A percentile compares a stretch with the other conserved stretches of the same genome.
Conservation (phyloP, 164 flowering plant species). For the Annona cherimola region DNA sequence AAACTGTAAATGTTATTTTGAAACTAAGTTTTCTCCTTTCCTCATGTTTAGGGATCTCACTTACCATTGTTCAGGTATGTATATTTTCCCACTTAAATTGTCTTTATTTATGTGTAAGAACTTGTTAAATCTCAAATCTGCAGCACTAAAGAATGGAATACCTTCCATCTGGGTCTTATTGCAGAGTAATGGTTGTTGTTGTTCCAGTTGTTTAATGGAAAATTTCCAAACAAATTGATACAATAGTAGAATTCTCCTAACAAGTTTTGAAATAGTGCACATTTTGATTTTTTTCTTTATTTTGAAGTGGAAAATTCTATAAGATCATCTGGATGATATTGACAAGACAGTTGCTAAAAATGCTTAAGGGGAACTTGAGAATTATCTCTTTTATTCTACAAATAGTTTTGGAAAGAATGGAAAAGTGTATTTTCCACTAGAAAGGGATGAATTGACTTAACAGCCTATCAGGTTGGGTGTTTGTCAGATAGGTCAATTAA, state of each 20-base stretch:
- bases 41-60: constrained; percentile 22
- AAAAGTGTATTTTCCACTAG: background rate
- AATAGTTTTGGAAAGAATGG: background rate
- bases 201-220: background rate
- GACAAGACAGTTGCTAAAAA: constrained; percentile 49
- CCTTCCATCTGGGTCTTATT: background rate
- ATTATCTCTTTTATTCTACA: background rate
- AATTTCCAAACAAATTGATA: background rate
- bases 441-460: background rate
- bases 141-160: background rate
- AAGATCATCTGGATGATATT: constrained; percentile 30
- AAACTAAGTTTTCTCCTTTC: background rate
- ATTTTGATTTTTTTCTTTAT: background rate
- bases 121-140: background rate
- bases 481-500: too few species aligned
- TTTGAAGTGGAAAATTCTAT: constrained; percentile 30
- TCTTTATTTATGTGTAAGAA: too few species aligned
- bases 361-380: constrained; percentile 20
- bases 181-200: background rate
- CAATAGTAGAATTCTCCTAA: background rate
- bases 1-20: too few species aligned
- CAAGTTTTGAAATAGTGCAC: background rate
- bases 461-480: background rate
- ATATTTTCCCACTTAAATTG: background rate
- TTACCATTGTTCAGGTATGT: constrained; percentile 56